phyloP scores from a whole-genome alignment of 192 early-diverging fungal species.

The Diversispora epigaea region DNA sequence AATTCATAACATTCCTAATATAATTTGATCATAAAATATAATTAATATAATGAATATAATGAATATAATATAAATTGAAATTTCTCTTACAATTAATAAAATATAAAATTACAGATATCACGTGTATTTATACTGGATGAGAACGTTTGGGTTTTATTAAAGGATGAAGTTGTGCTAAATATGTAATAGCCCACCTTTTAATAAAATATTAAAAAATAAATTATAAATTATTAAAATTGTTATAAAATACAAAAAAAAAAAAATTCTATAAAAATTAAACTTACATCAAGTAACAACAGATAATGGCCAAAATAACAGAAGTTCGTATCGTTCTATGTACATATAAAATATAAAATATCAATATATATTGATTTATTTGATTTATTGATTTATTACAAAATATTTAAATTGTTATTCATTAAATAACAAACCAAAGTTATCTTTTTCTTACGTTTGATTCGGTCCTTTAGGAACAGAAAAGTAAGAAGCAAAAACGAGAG shows the following conservation, averaged over 20 bases:
- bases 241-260: background rate
- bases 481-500: background rate
- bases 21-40: too few species aligned
- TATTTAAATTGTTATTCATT: background rate
- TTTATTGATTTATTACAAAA: background rate
- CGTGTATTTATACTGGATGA: too few species aligned
- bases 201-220: background rate
- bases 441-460: background rate
- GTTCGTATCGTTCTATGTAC: conserved; percentile 43
- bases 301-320: conserved; percentile 44
- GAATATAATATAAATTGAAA: too few species aligned
- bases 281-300: conserved; percentile 58
- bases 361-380: background rate
- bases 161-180: conserved; percentile 80
- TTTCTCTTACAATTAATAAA: too few species aligned
- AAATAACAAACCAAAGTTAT: background rate
- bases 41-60: too few species aligned
- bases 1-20: too few species aligned
- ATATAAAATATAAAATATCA: background rate
- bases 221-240: background rate
- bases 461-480: conserved; percentile 5
- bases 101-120: too few species aligned
- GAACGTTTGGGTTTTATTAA: conserved; percentile 64
- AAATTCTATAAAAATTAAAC: conserved; percentile 23
- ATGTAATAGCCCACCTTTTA: conserved; percentile 81